phyloP scores from a whole-genome alignment of 179 eudicot species.

The Heliamphora pulchella region DNA sequence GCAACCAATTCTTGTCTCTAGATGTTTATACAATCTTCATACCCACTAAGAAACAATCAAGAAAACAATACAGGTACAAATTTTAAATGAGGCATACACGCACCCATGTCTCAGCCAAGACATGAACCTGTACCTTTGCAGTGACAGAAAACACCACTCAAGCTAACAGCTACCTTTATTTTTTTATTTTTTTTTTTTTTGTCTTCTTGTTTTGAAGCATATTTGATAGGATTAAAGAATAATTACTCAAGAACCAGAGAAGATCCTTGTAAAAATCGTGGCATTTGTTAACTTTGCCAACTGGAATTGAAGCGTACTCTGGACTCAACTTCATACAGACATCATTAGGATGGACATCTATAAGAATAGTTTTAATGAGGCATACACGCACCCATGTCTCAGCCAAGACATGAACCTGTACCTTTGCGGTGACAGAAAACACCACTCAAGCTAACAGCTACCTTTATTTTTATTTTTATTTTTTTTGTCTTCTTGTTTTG shows the following conservation, averaged over 20 bases:
- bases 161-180: neutral
- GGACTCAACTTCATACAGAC: slow-evolving; percentile 78
- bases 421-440: slow-evolving; percentile 6
- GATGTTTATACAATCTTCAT: neutral
- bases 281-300: slow-evolving; percentile 50
- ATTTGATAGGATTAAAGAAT: neutral
- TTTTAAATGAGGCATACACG: neutral
- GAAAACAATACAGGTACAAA: neutral
- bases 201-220: neutral
- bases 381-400: neutral
- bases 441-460: slow-evolving; percentile 1
- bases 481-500: neutral
- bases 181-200: neutral
- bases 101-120: too few species aligned
- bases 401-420: neutral
- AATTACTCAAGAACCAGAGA: slow-evolving; percentile 52
- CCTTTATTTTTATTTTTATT: too few species aligned
- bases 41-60: neutral
- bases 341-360: slow-evolving; percentile 61
- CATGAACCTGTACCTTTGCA: neutral
- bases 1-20: neutral
- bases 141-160: slow-evolving; percentile 10
- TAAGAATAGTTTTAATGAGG: neutral
- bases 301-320: slow-evolving; percentile 67
- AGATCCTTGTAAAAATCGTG: slow-evolving; percentile 71